Base-by-base conservation (phyloP, 805 yeast genomes). In the Cyberlindnera mrakii region DNA sequence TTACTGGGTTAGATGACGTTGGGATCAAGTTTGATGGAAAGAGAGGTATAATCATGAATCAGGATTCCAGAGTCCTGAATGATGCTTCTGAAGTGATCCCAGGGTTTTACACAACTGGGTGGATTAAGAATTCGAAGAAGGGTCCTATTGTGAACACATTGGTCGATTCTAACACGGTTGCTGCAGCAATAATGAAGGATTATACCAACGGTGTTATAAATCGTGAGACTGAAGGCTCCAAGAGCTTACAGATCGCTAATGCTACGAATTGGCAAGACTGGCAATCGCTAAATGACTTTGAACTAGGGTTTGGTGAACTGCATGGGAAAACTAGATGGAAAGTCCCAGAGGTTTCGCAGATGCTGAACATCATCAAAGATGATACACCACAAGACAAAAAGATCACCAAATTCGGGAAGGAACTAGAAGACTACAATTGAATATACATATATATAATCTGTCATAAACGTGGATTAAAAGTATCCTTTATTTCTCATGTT, bases 101-200 rank as follows among this genome's bases (percentile, higher is more conserved):
- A 2, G 83, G 87, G 0, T 65, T 87, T 45, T 91, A 89, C 53
- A 80, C 85, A 3, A 69, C 89, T 8, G 99, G 99, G 0, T 93
- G 99, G 99, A 81, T 89, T 37, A 78, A 84, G 44, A 80, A 76
- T 40, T 95, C 96, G 1, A 85, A 96, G 7, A 74, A 75, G 25
- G 99, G 99, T 1, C 95, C 88, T 4, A 93, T 93, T 50, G 95
- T 95, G 15, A 74, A 86, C 13, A 88, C 98, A 0, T 85, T 91
- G 83, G 75, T 82, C 73, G 89, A 85, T 46, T 78, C 96, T 1
- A 82, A 82, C 49, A 74, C 78, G 8, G 81, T 91, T 0, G 91
- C 88, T 0, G 86, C 79, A 23, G 65, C 71, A 11, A 69, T 93
- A 0, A 55, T 79, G 15, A 66, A 71, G 31, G 96, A 88, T 53